Percentiles rank a stretch among this genome's conserved stretches.
Conservation (phyloP, 345 rosid species). For the Hirschfeldia incana region DNA sequence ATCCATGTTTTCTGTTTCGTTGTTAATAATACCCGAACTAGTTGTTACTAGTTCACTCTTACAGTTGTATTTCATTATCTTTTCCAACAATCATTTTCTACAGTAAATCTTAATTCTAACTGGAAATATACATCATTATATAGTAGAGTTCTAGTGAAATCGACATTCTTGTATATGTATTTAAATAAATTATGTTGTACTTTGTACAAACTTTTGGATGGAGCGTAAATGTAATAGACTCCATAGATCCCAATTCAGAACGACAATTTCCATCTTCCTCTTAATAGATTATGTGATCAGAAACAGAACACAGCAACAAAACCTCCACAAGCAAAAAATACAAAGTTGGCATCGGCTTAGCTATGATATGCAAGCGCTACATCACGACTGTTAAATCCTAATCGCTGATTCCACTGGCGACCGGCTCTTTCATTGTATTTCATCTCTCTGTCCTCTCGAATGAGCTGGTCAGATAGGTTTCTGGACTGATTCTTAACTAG, state of each 20-base stretch:
- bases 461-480: not conserved
- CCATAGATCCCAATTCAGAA: not conserved
- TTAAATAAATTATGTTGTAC: not conserved
- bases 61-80: not conserved
- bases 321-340: not conserved
- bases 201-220: not conserved
- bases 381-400: not conserved
- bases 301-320: not conserved
- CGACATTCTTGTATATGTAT: not conserved
- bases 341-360: not conserved
- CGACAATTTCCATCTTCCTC: not conserved
- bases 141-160: not conserved
- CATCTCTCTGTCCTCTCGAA: not conserved
- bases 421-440: not conserved
- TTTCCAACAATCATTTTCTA: not conserved
- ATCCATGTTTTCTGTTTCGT: not conserved
- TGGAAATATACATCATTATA: not conserved
- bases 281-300: not conserved
- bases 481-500: not conserved
- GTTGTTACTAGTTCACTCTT: not conserved
- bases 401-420: not conserved
- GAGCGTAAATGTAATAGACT: not conserved
- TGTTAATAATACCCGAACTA: not conserved
- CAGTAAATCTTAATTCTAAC: not conserved
- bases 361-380: not conserved